Base-by-base conservation (phyloP, 768 basidiomycete genomes). In the Coprinopsis strossmayeri region DNA sequence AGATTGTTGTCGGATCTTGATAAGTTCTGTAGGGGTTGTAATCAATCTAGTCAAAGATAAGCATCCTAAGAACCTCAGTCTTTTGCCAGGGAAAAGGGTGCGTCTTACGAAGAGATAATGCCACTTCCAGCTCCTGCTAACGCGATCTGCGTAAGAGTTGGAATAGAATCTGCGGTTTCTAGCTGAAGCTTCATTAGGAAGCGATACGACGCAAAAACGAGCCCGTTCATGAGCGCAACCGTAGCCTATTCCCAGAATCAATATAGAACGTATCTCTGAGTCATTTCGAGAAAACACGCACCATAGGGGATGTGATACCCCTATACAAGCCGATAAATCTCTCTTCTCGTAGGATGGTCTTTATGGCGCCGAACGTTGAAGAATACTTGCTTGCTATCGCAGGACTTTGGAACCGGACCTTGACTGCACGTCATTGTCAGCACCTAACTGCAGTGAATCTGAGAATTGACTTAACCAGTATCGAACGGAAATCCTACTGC, bases 1-100 rank as follows among this genome's bases (percentile, higher is more conserved):
- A 25, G 78, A 74, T 55, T 91, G 87, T 55, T 88, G 86, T 27
- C 84, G 77, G 61, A 93, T 90, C 71, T 95, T 95, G 67, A 95
- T 73, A 1, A 93, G 75, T 54, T 95, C 93, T 5, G 83, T 87
- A 0, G 92, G 91, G 1, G 87, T 83, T 2, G 89, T 87, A 48
- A 94, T 64, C 9, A 89, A 21, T 25, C 50, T 51, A 40, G 55
- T 3, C 89, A 91, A 38, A 44, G 11, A 25, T 30, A 15, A 30
- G 24, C 37, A 20, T 23, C n/a, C 23, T 41, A 26, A 46, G 45
- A 27, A 24, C 26, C 4, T 5, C 34, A 28, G 38, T 24, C 18
- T 3, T 43, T 46, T 32, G 43, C 13, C 7, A 49, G 32, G 34
- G 50, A 23, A 32, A 28, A 32, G 49, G 27, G 21, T 52, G 48